phyloP scores from a whole-genome alignment of 345 rosid genomes.

The Sisymbrium altissimum region DNA sequence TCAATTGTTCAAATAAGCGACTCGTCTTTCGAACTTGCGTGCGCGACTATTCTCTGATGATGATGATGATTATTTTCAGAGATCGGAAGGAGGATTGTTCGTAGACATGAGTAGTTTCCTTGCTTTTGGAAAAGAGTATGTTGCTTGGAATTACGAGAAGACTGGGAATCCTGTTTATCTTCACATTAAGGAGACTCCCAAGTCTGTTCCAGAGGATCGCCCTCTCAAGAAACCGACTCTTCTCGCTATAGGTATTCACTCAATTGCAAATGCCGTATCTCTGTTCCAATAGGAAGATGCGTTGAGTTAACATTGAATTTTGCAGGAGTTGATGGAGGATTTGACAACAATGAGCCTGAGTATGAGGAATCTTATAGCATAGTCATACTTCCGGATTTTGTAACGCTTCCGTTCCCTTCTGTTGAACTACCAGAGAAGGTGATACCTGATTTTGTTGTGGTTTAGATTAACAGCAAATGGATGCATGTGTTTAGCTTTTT shows the following conservation, averaged over 20 bases:
- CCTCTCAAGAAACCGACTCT: slow-evolving; percentile 88
- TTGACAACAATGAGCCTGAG: slow-evolving; percentile 81
- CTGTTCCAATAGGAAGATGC: neutral
- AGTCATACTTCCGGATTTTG: slow-evolving; percentile 72
- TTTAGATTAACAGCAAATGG: neutral
- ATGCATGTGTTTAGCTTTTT: slow-evolving; percentile 10
- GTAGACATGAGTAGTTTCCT: slow-evolving; percentile 86
- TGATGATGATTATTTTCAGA: slow-evolving; percentile 48
- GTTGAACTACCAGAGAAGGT: slow-evolving; percentile 99
- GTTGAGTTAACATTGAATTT: neutral
- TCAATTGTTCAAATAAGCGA: neutral
- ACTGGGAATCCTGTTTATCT: slow-evolving; percentile 86
- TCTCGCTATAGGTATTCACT: slow-evolving; percentile 75
- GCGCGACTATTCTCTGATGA: too few species aligned
- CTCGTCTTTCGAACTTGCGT: neutral
- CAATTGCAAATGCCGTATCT: neutral
- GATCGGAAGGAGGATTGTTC: slow-evolving; percentile 87
- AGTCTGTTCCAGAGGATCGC: slow-evolving; percentile 76
- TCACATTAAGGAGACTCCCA: slow-evolving; percentile 74
- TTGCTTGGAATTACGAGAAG: slow-evolving; percentile 87
- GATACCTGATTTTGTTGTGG: neutral
- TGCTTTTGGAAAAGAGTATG: slow-evolving; percentile 86
- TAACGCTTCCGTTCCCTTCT: slow-evolving; percentile 75
- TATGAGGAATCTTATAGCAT: slow-evolving; percentile 70
- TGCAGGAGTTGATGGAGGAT: slow-evolving; percentile 91